Conservation (phyloP, 495 filamentous ascomycete genomes). For the Neurospora sp. region DNA sequence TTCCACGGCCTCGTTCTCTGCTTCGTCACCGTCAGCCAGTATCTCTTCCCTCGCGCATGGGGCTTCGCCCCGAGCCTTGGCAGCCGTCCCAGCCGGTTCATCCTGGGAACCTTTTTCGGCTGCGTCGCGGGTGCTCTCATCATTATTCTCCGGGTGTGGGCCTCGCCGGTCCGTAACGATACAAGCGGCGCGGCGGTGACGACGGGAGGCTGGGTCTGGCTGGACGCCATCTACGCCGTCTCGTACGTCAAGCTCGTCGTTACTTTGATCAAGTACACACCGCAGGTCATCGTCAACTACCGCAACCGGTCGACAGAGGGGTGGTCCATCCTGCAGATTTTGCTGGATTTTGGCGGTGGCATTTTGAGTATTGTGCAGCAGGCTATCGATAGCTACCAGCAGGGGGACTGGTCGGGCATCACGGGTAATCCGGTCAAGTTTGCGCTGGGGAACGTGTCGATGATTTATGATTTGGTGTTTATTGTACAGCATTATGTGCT, state of each 20-base stretch:
- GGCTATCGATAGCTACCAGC: conserved; percentile 71
- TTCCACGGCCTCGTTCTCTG: conserved; percentile 63
- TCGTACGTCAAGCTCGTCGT: conserved; percentile 84
- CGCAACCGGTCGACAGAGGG: conserved; percentile 71
- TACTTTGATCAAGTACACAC: conserved; percentile 84
- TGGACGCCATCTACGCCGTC: conserved; percentile 57
- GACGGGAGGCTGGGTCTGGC: conserved; percentile 30
- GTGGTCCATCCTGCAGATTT: conserved; percentile 77
- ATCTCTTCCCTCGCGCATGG: conserved; percentile 62
- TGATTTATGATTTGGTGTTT: conserved; percentile 81
- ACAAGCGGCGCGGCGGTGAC: conserved; percentile 2
- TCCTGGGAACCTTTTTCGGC: conserved; percentile 57
- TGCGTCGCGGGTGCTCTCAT: conserved; percentile 48
- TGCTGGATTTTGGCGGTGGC: conserved; percentile 77
- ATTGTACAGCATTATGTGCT: conserved; percentile 79
- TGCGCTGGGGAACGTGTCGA: conserved; percentile 67
- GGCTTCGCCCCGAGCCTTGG: conserved; percentile 52
- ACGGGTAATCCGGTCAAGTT: conserved; percentile 90
- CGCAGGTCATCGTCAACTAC: conserved; percentile 77
- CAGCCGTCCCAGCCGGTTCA: conserved; percentile 48
- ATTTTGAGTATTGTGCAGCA: conserved; percentile 75
- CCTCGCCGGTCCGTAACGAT: conserved; percentile 41
- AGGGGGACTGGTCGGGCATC: conserved; percentile 80
- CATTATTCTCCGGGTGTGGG: conserved; percentile 46
- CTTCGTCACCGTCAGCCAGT: conserved; percentile 57